Conservation (phyloP, 2,329 filamentous ascomycete species). For the Clonostachys solani region DNA sequence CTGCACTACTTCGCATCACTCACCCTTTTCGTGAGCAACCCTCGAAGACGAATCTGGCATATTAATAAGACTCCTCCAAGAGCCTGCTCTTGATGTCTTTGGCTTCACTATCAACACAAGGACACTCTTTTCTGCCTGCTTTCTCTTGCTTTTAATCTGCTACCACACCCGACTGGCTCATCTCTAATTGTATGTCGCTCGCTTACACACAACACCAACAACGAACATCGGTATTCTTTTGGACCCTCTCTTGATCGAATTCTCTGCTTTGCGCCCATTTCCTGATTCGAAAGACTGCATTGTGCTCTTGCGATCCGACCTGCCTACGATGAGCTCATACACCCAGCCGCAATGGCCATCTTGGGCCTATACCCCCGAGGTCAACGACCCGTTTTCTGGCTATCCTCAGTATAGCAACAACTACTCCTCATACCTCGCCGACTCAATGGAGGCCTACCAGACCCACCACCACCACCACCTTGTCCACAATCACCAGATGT, state of each 20-base stretch:
- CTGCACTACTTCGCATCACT: conserved; percentile 6
- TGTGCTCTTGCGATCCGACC: neutral
- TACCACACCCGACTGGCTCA: neutral
- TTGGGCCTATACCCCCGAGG: conserved; percentile 22
- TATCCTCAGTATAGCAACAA: conserved; percentile 23
- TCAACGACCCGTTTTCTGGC: conserved; percentile 17
- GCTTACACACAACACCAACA: no score
- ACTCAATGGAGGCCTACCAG: conserved; percentile 31
- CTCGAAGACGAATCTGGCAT: no score
- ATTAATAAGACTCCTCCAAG: no score
- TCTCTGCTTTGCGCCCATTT: neutral
- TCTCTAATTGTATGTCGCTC: no score
- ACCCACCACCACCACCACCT: conserved; percentile 26
- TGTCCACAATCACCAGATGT: conserved; percentile 29
- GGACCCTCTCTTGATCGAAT: neutral
- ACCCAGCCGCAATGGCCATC: conserved; percentile 26
- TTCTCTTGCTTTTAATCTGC: neutral
- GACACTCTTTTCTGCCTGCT: neutral
- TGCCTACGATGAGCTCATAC: conserved; percentile 24
- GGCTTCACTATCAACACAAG: no score
- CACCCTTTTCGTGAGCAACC: neutral
- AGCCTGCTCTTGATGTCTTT: no score
- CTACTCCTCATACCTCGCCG: conserved; percentile 27
- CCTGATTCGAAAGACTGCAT: neutral
- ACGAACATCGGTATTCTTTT: no score